Evolutionary conservation across 768 basidiomycete species (phyloP), one percentile per base, ranked within the genome.

Genomic region (Mycena rebaudengoi): DNA sequence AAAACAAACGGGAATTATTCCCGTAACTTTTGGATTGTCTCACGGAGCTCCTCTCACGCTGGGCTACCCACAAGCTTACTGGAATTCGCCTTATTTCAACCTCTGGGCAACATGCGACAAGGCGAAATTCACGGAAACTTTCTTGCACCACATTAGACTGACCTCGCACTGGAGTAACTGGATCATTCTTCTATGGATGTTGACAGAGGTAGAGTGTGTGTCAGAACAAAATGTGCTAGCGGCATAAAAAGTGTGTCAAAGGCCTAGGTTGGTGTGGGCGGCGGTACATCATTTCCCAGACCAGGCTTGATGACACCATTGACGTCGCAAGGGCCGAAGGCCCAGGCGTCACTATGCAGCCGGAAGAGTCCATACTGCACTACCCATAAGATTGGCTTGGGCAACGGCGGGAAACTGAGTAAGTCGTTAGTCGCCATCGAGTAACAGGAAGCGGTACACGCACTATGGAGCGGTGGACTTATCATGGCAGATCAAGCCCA

Each of bases 331-430:
- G 76, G 73, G 3, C 73, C 76, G 40, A 76, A 77, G 18, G 67
- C 71, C 75, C 77, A 78, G n/a, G 75, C 72, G 14, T 75, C 73
- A 16, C 66, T 69, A 45, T 76, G 71, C 28, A 68, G 70, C 25
- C 71, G 53, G 33, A 65, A 74, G 14, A 75, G 70, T 39, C 70
- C 75, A 48, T 71, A 72, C 33, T 67, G 52, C 20, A 67, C 68
- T 2, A 70, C 63, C 71, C 71, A 76, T 30, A 71, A 56, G 25
- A 75, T 45, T 1, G 70, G 72, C 14, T 45, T 50, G 4, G 77
- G 77, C 54, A 76, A 45, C 0, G 74, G 74, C 10, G 76, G 28
- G 20, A 2, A 40, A 1, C 6, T n/a, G 7, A 26, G 32, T 14
- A n/a, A 26, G 21, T n/a, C 23, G 23, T 4, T 6, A n/a, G n/a